Evolutionary conservation across 768 basidiomycete genomes (phyloP), one percentile per base, ranked within the genome.

Genomic region (Termitomyces sp.): DNA sequence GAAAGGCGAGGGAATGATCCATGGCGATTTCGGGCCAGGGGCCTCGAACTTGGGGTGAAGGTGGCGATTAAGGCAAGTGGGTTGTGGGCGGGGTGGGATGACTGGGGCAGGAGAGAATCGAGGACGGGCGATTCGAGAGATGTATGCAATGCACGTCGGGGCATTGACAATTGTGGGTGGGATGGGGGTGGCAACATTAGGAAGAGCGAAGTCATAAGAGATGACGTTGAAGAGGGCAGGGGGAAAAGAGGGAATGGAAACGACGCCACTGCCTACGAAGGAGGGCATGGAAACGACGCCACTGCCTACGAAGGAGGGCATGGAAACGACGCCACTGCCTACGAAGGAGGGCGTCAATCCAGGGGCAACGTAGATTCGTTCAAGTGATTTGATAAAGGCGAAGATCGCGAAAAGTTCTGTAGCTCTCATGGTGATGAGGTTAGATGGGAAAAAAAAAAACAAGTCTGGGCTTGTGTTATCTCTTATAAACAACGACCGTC

Each of bases 11-110:
- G 34, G 26, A 19, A 45, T 22, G 17, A 50, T 32, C n/a, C 42
- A 15, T 11, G 14, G 41, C 3, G 53, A 55, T 32, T 38, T 55
- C 15, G 50, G 58, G 24, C 44, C 58, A 21, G 58, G 45, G 11
- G n/a, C 45, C 54, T 58, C 58, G 37, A 58, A 58, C 0, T 24
- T 47, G 2, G 58, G 58, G 3, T 42, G n/a, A 30, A 55, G 14
- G 7, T 48, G 58, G 11, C 44, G 42, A 42, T 55, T 55, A 9
- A 55, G 5, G 34, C 58, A 58, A 3, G 15, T 14, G n/a, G 58
- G 54, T n/a, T 44, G 47, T 19, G 28, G 49, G 17, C 30, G 37
- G 12, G 54, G 50, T 21, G 45, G 54, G 14, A 55, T 42, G 12
- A 54, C 17, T 2, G 28, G 54, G 3, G 51, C 48, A 3, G 58